Evolutionary conservation across 2,329 filamentous ascomycete species (phyloP).

Genomic region (Furcasterigmium furcatum): DNA sequence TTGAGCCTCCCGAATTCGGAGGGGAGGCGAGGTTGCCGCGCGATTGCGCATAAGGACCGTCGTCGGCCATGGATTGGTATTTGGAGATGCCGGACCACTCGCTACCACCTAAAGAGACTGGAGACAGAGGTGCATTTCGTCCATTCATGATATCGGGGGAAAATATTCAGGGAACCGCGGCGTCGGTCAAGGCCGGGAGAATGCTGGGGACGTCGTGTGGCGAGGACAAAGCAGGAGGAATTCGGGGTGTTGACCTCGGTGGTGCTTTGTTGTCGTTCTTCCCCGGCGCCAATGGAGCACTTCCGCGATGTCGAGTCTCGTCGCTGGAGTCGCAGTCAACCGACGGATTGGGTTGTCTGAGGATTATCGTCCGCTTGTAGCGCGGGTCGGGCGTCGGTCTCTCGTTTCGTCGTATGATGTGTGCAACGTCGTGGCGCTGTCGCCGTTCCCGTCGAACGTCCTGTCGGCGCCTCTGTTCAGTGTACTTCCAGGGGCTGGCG

Average conservation of each 20-base stretch:
- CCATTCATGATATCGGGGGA: conserved; percentile 58
- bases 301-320: no score
- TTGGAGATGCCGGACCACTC: conserved; percentile 74
- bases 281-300: no score
- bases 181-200: background rate
- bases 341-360: no score
- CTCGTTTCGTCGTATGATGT: no score
- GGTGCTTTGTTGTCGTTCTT: background rate
- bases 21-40: conserved; percentile 63
- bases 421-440: no score
- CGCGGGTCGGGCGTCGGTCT: no score
- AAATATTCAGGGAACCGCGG: background rate
- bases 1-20: conserved; percentile 63
- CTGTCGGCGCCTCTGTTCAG: no score
- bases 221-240: conserved; percentile 6
- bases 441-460: no score
- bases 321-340: no score
- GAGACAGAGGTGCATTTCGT: conserved; percentile 74
- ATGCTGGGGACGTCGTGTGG: background rate
- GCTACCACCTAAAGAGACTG: conserved; percentile 78
- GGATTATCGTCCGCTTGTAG: no score
- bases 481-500: no score
- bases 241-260: background rate
- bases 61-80: conserved; percentile 54
- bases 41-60: conserved; percentile 48